Base-by-base conservation (phyloP, 805 yeast genomes). In the Yarrowia porcina region DNA sequence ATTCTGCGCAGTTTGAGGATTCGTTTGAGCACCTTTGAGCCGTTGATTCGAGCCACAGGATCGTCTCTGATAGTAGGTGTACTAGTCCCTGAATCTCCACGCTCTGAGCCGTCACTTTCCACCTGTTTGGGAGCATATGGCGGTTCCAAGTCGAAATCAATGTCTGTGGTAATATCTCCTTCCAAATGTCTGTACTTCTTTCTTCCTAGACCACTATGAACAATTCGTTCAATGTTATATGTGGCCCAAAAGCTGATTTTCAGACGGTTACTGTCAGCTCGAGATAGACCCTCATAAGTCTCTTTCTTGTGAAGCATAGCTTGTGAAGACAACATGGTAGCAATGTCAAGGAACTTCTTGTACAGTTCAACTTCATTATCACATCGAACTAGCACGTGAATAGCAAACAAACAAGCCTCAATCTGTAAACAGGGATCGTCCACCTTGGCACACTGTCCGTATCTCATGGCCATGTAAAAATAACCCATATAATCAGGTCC, bases 391-490 rank as follows among this genome's bases (percentile, higher is more conserved):
- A 85, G 73, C 64, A 84, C 83, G 20, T 83, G 76, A 8, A 84
- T 82, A 12, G 84, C 73, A 54, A 85, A 68, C 1, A 84, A 75
- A 42, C 83, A 71, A 4, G 84, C 75, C 70, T 84, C 87, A 36
- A 85, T 75, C 66, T 80, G 80, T 68, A 82, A 79, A 47, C 79
- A 71, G 23, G 76, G 75, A 17, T 76, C 70, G 47, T 80, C 71
- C 15, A 72, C 69, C 28, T 75, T 71, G 65, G 83, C 78, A 66
- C 80, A 76, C 6, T 84, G 75, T 4, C 83, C 76, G 68, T 83
- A 84, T 60, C 88, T 75, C 38, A 85, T 73, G 1, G 88, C 87
- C 10, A 85, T 82, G 18, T 86, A 79, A 69, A 85, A 83, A 66
- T 82, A 82, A 63, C 85, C 72, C 28, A 77, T 77, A 5, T 88